Conservation (phyloP, 2,329 filamentous ascomycete genomes). For the Colletotrichum kahawae region DNA sequence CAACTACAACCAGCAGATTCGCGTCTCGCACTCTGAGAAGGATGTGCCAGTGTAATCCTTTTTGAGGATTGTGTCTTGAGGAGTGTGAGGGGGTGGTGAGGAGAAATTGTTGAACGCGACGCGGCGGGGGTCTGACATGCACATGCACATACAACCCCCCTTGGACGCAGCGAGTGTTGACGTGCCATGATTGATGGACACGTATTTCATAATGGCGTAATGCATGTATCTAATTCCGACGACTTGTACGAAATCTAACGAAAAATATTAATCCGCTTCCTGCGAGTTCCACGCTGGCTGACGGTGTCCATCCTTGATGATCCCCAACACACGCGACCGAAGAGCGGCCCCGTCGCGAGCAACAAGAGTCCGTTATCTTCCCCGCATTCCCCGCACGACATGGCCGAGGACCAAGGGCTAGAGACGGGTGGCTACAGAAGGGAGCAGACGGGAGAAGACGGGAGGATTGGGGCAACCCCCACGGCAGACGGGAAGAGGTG, state of each 20-base stretch:
- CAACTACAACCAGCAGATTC: conserved; percentile 50
- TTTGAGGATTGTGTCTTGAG: not conserved
- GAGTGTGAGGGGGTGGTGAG: not conserved
- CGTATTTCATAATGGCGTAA: conserved; percentile 7
- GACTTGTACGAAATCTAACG: conserved; percentile 12
- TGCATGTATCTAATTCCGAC: conserved; percentile 14
- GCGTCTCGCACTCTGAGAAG: conserved; percentile 32
- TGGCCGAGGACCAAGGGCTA: not conserved
- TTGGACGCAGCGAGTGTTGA: not conserved
- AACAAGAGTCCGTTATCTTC: not conserved
- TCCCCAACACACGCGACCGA: not conserved
- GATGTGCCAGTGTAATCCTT: not conserved
- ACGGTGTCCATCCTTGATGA: not conserved
- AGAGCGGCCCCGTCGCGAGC: not conserved
- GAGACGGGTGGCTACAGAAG: not conserved
- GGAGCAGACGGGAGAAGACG: not conserved
- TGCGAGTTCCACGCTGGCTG: not conserved
- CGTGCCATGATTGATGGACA: not conserved
- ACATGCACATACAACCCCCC: not conserved
- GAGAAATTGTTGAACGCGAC: not conserved
- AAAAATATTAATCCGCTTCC: not conserved
- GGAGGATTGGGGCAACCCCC: not conserved
- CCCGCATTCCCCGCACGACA: conserved; percentile 1
- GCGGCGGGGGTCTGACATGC: not conserved
- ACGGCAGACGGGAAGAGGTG: not conserved